Evolutionary conservation across 192 early-diverging fungal genomes (phyloP).

Genomic region (Coemansia brasiliensis): DNA sequence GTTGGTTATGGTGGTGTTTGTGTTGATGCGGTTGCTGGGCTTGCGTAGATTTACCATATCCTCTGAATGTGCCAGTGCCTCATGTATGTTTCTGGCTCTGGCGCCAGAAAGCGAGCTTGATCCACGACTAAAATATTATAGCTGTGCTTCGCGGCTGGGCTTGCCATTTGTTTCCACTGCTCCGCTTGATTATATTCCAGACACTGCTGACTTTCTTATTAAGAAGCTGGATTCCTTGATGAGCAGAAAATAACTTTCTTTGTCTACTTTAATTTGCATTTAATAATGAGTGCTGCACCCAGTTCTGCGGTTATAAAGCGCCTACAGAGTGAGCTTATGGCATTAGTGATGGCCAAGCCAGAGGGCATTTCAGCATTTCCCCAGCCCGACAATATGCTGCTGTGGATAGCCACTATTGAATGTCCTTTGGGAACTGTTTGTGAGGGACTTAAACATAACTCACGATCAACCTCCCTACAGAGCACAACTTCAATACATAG

Average conservation of each 20-base stretch:
- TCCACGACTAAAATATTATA: slow-evolving; percentile 36
- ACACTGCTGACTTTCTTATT: slow-evolving; percentile 18
- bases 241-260: neutral
- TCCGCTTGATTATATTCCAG: slow-evolving; percentile 12
- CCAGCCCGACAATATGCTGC: slow-evolving; percentile 60
- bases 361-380: slow-evolving; percentile 70
- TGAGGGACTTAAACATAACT: slow-evolving; percentile 94
- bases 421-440: slow-evolving; percentile 90
- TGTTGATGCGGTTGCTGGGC: slow-evolving; percentile 27
- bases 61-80: slow-evolving; percentile 15
- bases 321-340: slow-evolving; percentile 63
- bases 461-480: slow-evolving; percentile 68
- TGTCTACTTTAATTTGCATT: neutral
- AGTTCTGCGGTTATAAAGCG: slow-evolving; percentile 45
- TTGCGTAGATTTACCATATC: slow-evolving; percentile 36
- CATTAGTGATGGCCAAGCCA: slow-evolving; percentile 63
- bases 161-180: slow-evolving; percentile 11
- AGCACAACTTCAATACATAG: too few relatives aligned
- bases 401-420: slow-evolving; percentile 87
- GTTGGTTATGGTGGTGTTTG: slow-evolving; percentile 26
- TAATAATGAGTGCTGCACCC: slow-evolving; percentile 19
- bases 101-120: slow-evolving; percentile 19
- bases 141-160: slow-evolving; percentile 22
- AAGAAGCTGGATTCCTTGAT: slow-evolving; percentile 22
- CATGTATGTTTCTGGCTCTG: slow-evolving; percentile 15